Percentiles rank a stretch among this genome's conserved stretches.
phyloP scores from a whole-genome alignment of 2,329 filamentous ascomycete species.

The Shiraia sp. region DNA sequence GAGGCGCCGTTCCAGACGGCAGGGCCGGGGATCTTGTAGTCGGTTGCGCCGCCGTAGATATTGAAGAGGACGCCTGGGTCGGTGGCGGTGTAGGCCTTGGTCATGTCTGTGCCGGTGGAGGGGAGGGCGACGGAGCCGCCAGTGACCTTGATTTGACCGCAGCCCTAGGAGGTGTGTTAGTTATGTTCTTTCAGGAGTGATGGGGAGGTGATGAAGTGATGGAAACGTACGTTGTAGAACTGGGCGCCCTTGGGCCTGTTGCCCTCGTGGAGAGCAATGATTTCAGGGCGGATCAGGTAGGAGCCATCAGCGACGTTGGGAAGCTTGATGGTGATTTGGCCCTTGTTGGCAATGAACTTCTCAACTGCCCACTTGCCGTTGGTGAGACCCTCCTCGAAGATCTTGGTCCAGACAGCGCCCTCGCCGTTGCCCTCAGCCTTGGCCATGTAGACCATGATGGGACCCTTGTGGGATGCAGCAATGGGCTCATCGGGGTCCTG shows the following conservation, averaged over 20 bases:
- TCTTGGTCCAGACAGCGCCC: constrained; percentile 56
- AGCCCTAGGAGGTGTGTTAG: constrained; percentile 19
- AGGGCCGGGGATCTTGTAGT: constrained; percentile 48
- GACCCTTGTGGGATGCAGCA: constrained; percentile 53
- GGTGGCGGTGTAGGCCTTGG: constrained; percentile 46
- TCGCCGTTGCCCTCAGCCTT: constrained; percentile 47
- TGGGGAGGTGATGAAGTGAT: too few relatives aligned
- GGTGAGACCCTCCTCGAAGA: constrained; percentile 45
- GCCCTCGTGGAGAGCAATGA: constrained; percentile 50
- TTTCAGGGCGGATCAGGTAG: constrained; percentile 49
- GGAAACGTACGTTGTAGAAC: constrained; percentile 46
- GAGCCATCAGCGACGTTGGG: constrained; percentile 43
- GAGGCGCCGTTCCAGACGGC: constrained; percentile 37
- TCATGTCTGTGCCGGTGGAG: constrained; percentile 49
- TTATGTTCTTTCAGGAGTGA: too few relatives aligned
- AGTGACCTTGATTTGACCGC: constrained; percentile 46
- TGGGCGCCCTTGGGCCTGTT: constrained; percentile 42
- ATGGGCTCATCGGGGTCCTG: constrained; percentile 47
- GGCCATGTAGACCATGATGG: constrained; percentile 58
- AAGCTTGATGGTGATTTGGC: constrained; percentile 45
- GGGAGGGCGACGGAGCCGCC: constrained; percentile 35
- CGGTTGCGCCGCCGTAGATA: constrained; percentile 40
- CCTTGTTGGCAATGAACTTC: constrained; percentile 47
- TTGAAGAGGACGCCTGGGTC: constrained; percentile 48
- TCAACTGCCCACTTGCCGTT: constrained; percentile 44